Conservation (phyloP, 2,329 filamentous ascomycete genomes). For the Metarhizium album region DNA sequence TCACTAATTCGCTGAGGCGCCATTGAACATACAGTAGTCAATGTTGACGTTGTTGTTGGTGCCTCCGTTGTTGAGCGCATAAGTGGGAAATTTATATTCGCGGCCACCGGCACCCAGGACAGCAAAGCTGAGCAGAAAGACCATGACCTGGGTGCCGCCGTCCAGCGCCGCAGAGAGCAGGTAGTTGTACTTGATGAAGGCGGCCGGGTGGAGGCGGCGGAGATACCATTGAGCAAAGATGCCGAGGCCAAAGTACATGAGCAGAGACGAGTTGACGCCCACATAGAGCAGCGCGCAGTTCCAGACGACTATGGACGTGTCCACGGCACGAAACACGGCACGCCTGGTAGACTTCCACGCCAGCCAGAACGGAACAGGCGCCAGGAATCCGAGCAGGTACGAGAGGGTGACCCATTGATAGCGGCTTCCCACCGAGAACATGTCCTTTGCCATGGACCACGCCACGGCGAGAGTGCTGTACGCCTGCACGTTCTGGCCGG, state of each 20-base stretch:
- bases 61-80: constrained; percentile 4
- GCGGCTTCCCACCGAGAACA: constrained; percentile 11
- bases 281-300: constrained; percentile 31
- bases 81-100: constrained; percentile 3
- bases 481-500: constrained; percentile 31
- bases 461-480: constrained; percentile 28
- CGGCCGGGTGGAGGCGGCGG: constrained; percentile 12
- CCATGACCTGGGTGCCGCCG: constrained; percentile 12
- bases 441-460: constrained; percentile 16
- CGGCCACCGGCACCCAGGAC: constrained; percentile 9
- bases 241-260: constrained; percentile 16
- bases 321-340: constrained; percentile 21
- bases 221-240: constrained; percentile 21
- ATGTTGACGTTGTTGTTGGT: constrained; percentile 1
- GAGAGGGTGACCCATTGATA: constrained; percentile 12
- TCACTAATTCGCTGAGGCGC: background rate
- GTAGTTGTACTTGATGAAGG: constrained; percentile 19
- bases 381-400: constrained; percentile 17
- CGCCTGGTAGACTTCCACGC: constrained; percentile 4
- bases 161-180: constrained; percentile 12
- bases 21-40: constrained; percentile 7
- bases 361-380: constrained; percentile 31
- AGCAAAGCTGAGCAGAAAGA: constrained; percentile 12
- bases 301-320: constrained; percentile 30
- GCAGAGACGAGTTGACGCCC: constrained; percentile 25